phyloP scores from a whole-genome alignment of 345 rosid genomes.

The Salix viminalis region DNA sequence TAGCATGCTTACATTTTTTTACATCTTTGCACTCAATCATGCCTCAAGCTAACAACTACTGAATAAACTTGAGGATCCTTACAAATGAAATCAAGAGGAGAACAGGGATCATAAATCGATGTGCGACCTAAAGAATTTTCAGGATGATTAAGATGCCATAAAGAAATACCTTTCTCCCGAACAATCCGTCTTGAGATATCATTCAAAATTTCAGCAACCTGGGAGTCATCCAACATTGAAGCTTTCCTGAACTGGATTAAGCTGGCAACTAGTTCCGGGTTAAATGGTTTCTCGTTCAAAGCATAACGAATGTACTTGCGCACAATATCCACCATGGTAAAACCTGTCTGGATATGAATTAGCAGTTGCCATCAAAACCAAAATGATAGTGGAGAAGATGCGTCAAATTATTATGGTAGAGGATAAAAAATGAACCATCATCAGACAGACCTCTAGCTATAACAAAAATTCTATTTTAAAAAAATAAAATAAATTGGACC shows the following conservation, averaged over 20 bases:
- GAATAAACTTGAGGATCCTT: neutral
- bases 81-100: neutral
- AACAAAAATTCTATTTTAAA: neutral
- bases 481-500: no score
- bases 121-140: neutral
- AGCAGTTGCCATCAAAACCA: constrained; percentile 34
- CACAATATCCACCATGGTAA: constrained; percentile 75
- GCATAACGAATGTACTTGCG: constrained; percentile 85
- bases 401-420: neutral
- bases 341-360: constrained; percentile 77
- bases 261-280: constrained; percentile 58
- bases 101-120: neutral
- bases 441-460: neutral
- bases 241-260: constrained; percentile 75
- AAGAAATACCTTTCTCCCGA: constrained; percentile 61
- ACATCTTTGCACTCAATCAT: no score
- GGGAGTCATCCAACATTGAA: constrained; percentile 64
- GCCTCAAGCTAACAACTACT: neutral
- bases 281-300: constrained; percentile 88
- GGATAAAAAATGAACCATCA: neutral
- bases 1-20: no score
- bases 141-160: neutral
- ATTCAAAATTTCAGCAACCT: constrained; percentile 66
- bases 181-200: constrained; percentile 84
- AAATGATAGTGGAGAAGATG: constrained; percentile 2